phyloP scores from a whole-genome alignment of 2,329 filamentous ascomycete genomes.

The Gremmenia infestans region DNA sequence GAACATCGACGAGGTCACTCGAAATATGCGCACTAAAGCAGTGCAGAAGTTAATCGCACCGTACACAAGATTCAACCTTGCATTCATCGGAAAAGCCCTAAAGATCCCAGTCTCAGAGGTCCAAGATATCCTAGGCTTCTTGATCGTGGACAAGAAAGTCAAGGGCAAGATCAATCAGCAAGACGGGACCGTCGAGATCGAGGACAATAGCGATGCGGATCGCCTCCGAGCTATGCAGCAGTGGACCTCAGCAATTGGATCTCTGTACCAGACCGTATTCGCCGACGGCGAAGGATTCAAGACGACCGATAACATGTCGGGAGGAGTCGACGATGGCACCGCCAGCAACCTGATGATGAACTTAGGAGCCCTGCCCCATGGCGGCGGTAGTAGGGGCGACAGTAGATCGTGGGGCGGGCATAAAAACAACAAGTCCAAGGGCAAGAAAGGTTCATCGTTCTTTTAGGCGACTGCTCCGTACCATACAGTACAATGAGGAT shows the following conservation, averaged over 20 bases:
- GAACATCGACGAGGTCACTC: conserved; percentile 97
- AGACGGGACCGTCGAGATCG: conserved; percentile 76
- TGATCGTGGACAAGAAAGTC: conserved; percentile 87
- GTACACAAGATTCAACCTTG: conserved; percentile 85
- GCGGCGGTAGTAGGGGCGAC: neutral
- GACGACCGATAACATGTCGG: conserved; percentile 19
- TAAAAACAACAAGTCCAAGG: neutral
- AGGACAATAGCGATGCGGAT: conserved; percentile 66
- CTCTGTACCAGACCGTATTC: conserved; percentile 67
- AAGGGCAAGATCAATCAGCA: conserved; percentile 86
- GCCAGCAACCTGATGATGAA: neutral
- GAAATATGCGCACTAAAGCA: conserved; percentile 96
- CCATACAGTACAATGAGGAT: neutral
- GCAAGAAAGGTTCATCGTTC: conserved; percentile 5
- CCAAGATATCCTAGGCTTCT: conserved; percentile 89
- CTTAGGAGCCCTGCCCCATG: neutral
- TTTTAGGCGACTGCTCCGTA: neutral
- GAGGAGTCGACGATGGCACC: conserved; percentile 13
- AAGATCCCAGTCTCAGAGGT: conserved; percentile 82
- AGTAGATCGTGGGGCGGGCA: neutral
- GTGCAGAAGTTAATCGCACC: conserved; percentile 89
- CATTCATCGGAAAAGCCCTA: conserved; percentile 83
- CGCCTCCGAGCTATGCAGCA: conserved; percentile 67
- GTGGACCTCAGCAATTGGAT: conserved; percentile 65
- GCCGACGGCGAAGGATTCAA: conserved; percentile 70